Evolutionary conservation across 2,329 filamentous ascomycete species (phyloP), one percentile per base, ranked within the genome.

Genomic region (Penicillium rolfsii): DNA sequence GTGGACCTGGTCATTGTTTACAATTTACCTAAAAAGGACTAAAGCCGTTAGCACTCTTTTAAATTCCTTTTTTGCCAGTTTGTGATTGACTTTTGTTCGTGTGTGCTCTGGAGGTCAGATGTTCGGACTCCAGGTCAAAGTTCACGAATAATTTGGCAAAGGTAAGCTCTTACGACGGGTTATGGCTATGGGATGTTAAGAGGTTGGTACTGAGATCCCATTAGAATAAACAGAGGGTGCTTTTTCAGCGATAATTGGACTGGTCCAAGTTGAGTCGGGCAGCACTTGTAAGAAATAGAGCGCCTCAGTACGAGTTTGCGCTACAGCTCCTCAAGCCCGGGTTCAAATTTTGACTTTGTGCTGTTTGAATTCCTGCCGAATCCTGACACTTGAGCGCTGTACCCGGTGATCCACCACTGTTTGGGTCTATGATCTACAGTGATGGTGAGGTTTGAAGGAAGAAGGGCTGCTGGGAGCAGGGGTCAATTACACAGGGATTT

Each of bases 1-100:
- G 19, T 14, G 43, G 26, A 48, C 45, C 26, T 30, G 8, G 26
- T 48, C 14, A 4, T 30, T 48, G 45, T 48, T 48, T 26, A 48
- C 24, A 48, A 48, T 48, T 48, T 48, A 30, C 45, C 45, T 30
- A 48, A 48, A 30, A 4, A 11, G 45, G 45, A 48, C 45, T 48
- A 48, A 16, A n/a, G 3, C 26, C 30, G 16, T 48, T 11, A 7
- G 45, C 14, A 3, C 24, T 48, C 26, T 28, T 30, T 28, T 28
- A 48, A 30, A 4, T 19, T 48, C 45, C 26, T 26, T n/a, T 9
- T 4, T 8, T 48, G 45, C 45, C 24, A 30, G 26, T 30, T 4
- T 7, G 16, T 12, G 45, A 48, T 48, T 30, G 14, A 43, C 7
- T 48, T 14, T 30, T 48, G 45, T 16, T 30, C 16, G 3, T 8